phyloP scores from a whole-genome alignment of 208 protist genomes.

The Acanthamoeba royreba region DNA sequence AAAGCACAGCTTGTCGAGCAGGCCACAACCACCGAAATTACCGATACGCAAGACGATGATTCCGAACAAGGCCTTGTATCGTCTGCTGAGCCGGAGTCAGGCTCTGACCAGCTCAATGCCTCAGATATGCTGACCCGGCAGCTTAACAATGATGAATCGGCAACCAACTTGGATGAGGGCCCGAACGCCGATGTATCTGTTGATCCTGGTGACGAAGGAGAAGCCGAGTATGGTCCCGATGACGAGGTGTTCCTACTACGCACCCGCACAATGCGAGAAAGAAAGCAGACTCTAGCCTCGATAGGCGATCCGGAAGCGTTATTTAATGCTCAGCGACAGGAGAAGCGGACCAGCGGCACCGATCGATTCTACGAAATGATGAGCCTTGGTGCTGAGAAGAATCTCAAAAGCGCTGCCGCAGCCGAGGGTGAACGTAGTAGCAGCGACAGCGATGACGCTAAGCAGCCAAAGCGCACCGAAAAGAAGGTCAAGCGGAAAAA shows the following conservation, averaged over 20 bases:
- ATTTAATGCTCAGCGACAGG: neutral
- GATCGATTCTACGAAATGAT: constrained; percentile 32
- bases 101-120: neutral
- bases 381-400: constrained; percentile 18
- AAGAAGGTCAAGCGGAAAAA: neutral
- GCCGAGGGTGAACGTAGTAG: neutral
- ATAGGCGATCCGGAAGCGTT: neutral
- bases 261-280: neutral
- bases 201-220: too few relatives aligned
- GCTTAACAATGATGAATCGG: neutral
- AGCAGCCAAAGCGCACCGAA: neutral
- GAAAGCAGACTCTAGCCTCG: neutral
- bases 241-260: neutral
- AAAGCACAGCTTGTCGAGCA: neutral
- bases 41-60: neutral
- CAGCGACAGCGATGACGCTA: neutral
- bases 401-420: neutral
- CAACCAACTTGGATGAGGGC: neutral
- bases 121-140: neutral
- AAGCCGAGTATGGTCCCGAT: neutral
- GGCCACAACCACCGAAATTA: neutral
- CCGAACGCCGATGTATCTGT: neutral
- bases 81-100: too few relatives aligned
- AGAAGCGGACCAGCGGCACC: constrained; percentile 30
- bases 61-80: too few relatives aligned